A percentile compares a stretch with the other conserved stretches of the same genome.
Evolutionary conservation across 2,329 filamentous ascomycete genomes (phyloP).

Genomic region (Nemania bipapillata): DNA sequence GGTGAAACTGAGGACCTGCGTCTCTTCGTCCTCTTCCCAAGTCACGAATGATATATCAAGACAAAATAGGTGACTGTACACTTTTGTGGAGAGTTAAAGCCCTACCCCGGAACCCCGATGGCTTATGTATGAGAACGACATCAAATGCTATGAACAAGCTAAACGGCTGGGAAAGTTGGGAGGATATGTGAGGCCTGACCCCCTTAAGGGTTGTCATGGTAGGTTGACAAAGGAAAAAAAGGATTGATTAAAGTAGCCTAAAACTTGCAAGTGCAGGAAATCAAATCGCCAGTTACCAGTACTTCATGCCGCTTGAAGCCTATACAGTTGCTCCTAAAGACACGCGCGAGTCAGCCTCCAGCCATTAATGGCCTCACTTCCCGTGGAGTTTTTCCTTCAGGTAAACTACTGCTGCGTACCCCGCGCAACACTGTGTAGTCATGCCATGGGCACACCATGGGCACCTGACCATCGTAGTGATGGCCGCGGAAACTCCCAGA

Average conservation of each 20-base stretch:
- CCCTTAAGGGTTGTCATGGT: background rate
- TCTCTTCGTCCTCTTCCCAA: slow-evolving; percentile 1
- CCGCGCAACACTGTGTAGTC: slow-evolving; percentile 74
- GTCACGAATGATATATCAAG: slow-evolving; percentile 18
- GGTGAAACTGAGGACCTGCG: background rate
- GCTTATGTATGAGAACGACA: slow-evolving; percentile 34
- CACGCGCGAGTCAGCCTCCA: background rate
- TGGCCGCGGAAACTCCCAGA: slow-evolving; percentile 65
- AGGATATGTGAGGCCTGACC: slow-evolving; percentile 10
- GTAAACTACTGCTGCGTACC: slow-evolving; percentile 73
- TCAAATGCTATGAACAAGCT: slow-evolving; percentile 34
- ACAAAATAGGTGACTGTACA: slow-evolving; percentile 17
- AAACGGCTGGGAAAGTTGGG: slow-evolving; percentile 9
- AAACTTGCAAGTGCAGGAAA: background rate
- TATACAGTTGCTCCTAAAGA: background rate
- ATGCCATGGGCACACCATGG: slow-evolving; percentile 79
- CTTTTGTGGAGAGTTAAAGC: slow-evolving; percentile 26
- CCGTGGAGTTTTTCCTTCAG: slow-evolving; percentile 71
- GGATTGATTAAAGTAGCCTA: background rate
- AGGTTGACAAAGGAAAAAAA: slow-evolving; percentile 22
- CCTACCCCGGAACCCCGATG: slow-evolving; percentile 23
- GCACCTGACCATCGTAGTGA: slow-evolving; percentile 72
- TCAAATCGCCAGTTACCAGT: background rate
- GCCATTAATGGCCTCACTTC: slow-evolving; percentile 37
- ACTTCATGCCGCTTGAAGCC: background rate